Conservation (phyloP, 2,329 filamentous ascomycete genomes). For the Cladophialophora exuberans region DNA sequence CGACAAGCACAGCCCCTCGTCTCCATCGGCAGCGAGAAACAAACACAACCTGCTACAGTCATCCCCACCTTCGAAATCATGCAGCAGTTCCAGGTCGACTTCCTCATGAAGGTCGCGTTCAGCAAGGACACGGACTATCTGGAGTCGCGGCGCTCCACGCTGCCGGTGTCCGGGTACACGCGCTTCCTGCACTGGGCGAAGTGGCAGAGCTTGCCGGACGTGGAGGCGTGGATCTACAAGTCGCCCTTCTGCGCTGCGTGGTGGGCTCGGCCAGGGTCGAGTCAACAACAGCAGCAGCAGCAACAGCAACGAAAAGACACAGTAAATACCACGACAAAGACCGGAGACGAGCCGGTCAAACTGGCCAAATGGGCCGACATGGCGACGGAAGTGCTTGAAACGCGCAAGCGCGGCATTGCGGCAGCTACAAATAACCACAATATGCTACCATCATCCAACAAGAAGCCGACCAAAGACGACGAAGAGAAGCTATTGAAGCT, state of each 20-base stretch:
- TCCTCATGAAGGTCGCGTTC: constrained; percentile 47
- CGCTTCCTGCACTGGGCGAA: constrained; percentile 16
- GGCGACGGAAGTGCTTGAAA: constrained; percentile 15
- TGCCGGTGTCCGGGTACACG: constrained; percentile 34
- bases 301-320: no score
- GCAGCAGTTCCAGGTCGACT: constrained; percentile 80
- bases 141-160: constrained; percentile 61
- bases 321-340: no score
- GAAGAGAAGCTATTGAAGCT: not conserved
- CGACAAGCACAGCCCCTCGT: no score
- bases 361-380: constrained; percentile 24
- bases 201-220: constrained; percentile 16
- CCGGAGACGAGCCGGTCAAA: no score
- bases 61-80: constrained; percentile 67
- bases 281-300: no score
- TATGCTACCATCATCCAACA: no score
- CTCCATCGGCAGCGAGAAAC: no score
- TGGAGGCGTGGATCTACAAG: constrained; percentile 63
- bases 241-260: constrained; percentile 61
- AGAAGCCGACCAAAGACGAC: no score
- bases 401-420: no score
- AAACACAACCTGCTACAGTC: no score
- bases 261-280: constrained; percentile 15
- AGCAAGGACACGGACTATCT: constrained; percentile 74
- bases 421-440: no score